A percentile compares a stretch with the other conserved stretches of the same genome.
These are phyloP conservation scores for Yarrowia sp. DNA, from an alignment of 805 yeast genomes.

Conservation along the genomic window DNA sequence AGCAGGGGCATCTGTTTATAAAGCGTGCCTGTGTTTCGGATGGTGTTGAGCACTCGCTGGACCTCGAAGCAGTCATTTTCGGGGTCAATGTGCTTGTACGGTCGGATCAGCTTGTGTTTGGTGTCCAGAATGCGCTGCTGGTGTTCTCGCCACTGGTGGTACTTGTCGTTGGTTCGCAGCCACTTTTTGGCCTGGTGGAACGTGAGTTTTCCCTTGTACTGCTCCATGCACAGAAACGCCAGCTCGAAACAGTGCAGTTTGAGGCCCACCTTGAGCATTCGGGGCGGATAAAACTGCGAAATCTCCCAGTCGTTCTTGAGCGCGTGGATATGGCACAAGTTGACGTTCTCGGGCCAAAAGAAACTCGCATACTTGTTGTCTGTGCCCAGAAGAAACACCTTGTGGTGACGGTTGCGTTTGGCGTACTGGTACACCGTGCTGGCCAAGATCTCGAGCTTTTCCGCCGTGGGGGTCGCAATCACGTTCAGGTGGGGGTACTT, in stretches of 20 bases:
- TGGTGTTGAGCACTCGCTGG: neutral
- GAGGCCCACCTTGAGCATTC: neutral
- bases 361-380: slow-evolving; percentile 3
- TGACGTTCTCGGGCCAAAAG: slow-evolving; percentile 19
- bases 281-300: neutral
- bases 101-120: neutral
- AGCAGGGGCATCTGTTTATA: slow-evolving; percentile 25
- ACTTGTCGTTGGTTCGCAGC: slow-evolving; percentile 7
- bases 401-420: neutral
- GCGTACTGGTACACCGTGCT: slow-evolving; percentile 14
- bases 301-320: neutral
- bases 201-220: neutral
- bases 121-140: neutral
- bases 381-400: neutral
- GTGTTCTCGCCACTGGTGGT: neutral
- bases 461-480: neutral
- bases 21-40: neutral
- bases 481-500: slow-evolving; percentile 2
- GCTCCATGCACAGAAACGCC: slow-evolving; percentile 7
- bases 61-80: slow-evolving; percentile 11
- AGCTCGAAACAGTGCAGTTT: slow-evolving; percentile 13
- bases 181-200: neutral
- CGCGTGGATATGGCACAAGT: neutral
- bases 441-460: slow-evolving; percentile 6
- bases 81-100: neutral